phyloP scores from a whole-genome alignment of 2,329 filamentous ascomycete genomes.

The Pleurostoma richardsiae region DNA sequence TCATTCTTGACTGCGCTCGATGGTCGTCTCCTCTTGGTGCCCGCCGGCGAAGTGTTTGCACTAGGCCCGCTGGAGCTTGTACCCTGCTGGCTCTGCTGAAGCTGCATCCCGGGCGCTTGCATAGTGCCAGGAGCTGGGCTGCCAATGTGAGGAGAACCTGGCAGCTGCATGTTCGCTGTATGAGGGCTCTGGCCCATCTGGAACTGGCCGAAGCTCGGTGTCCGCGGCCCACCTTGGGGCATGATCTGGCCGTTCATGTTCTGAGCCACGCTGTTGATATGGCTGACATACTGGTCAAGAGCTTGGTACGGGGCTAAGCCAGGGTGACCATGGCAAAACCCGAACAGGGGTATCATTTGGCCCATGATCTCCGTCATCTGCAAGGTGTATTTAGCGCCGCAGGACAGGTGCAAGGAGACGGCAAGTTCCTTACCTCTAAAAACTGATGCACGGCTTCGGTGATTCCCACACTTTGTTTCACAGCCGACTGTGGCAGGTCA shows the following conservation, averaged over 20 bases:
- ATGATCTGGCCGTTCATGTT: constrained; percentile 44
- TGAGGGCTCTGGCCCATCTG: constrained; percentile 56
- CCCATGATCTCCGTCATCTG: constrained; percentile 63
- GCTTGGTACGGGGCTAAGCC: constrained; percentile 51
- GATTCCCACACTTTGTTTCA: constrained; percentile 53
- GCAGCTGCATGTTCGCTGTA: constrained; percentile 53
- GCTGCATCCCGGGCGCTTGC: constrained; percentile 61
- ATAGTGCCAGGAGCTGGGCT: constrained; percentile 59
- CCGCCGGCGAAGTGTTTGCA: constrained; percentile 60
- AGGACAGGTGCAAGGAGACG: neutral
- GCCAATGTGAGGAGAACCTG: constrained; percentile 56
- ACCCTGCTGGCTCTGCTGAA: constrained; percentile 64
- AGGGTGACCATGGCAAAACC: constrained; percentile 50
- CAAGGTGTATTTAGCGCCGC: constrained; percentile 15
- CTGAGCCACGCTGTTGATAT: constrained; percentile 34
- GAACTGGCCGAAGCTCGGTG: constrained; percentile 53
- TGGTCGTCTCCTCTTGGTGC: constrained; percentile 53
- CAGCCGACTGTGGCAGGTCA: constrained; percentile 52
- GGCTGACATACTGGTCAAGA: constrained; percentile 54
- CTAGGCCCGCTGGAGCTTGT: constrained; percentile 62
- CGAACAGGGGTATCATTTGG: constrained; percentile 61
- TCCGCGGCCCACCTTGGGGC: constrained; percentile 41
- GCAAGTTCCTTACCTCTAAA: constrained; percentile 46
- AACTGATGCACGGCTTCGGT: constrained; percentile 59
- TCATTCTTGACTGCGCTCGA: constrained; percentile 51